Evolutionary conservation across 768 basidiomycete genomes (phyloP).

Genomic region (Russula foetens): DNA sequence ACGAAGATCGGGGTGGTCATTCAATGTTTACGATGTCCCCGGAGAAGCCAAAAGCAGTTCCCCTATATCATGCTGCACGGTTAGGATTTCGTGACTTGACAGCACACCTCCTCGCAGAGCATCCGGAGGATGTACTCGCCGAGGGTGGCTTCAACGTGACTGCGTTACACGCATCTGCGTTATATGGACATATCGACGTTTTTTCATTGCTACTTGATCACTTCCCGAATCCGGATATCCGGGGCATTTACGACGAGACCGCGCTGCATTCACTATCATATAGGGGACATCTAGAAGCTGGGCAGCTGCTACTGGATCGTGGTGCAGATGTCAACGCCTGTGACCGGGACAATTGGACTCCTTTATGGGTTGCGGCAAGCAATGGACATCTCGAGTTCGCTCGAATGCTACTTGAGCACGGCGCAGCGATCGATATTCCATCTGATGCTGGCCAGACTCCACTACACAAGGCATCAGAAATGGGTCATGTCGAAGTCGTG

Average conservation of each 20-base stretch:
- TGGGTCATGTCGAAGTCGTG: not conserved
- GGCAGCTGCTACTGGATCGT: not conserved
- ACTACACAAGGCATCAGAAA: not conserved
- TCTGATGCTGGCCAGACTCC: no score
- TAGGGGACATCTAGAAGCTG: not conserved
- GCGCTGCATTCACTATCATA: not conserved
- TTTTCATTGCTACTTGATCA: not conserved
- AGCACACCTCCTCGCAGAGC: not conserved
- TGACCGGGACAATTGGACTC: accelerated
- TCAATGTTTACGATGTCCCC: not conserved
- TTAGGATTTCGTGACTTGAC: not conserved
- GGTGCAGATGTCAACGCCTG: not conserved
- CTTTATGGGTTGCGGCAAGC: not conserved
- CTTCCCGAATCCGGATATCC: not conserved
- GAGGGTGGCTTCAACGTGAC: not conserved
- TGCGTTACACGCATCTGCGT: not conserved
- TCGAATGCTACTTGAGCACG: not conserved
- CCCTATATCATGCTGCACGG: not conserved
- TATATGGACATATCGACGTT: not conserved
- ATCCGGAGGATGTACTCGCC: not conserved
- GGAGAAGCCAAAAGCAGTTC: not conserved
- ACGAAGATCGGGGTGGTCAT: not conserved
- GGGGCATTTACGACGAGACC: not conserved
- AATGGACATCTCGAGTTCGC: not conserved
- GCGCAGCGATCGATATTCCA: not conserved